Percentiles rank a stretch among this genome's conserved stretches.
Conservation (phyloP, 768 basidiomycete species). For the Tylopilus rubrobrunneus region DNA sequence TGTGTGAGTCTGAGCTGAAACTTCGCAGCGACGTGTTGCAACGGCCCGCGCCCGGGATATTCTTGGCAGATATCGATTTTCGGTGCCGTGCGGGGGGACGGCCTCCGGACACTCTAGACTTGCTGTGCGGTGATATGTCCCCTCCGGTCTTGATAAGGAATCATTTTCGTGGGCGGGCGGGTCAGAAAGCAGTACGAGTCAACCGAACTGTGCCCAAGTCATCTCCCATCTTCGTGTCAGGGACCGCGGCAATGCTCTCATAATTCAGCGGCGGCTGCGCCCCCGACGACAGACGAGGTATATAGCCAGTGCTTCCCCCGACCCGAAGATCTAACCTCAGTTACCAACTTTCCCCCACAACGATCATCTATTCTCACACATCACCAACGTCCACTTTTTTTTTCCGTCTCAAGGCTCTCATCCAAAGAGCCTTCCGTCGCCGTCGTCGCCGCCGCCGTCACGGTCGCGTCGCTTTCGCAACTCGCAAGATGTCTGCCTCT, state of each 20-base stretch:
- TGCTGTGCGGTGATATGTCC: background rate
- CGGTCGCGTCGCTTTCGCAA: conserved; percentile 3
- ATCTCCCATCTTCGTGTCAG: conserved; percentile 3
- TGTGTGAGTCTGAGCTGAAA: background rate
- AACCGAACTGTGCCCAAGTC: conserved; percentile 12
- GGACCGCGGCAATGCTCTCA: conserved; percentile 27
- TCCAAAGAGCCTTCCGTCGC: conserved; percentile 9
- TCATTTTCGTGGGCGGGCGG: conserved; percentile 11
- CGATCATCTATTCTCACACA: conserved; percentile 20
- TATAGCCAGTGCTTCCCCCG: conserved; percentile 13
- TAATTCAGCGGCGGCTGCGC: conserved; percentile 24
- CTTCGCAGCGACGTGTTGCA: background rate
- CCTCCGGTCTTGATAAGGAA: conserved; percentile 13
- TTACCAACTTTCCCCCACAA: conserved; percentile 4
- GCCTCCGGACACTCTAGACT: conserved; percentile 18
- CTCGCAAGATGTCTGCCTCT: conserved; percentile 16
- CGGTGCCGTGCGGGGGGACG: conserved; percentile 4
- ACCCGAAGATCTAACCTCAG: background rate
- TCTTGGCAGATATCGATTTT: background rate
- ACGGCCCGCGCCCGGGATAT: background rate
- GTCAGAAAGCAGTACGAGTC: conserved; percentile 17
- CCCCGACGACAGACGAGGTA: conserved; percentile 18
- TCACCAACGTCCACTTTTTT: conserved; percentile 11
- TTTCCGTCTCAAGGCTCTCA: conserved; percentile 5
- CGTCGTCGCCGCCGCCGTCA: conserved; percentile 10